A percentile compares a stretch with the other conserved stretches of the same genome.
Conservation (phyloP, 441 rosid species). For the Pelargonium australe region DNA sequence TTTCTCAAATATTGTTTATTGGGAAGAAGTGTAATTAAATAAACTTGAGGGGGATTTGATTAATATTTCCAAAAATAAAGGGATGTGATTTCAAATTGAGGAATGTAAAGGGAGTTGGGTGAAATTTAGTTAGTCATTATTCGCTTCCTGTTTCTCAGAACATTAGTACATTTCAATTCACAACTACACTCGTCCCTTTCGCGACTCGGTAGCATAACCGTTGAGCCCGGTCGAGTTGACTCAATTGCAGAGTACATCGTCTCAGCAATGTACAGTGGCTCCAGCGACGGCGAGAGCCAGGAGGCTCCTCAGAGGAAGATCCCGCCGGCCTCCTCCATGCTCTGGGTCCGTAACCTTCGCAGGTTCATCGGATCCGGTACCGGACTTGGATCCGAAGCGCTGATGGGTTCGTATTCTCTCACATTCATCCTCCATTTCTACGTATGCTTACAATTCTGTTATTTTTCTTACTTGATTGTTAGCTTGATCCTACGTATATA, state of each 20-base stretch:
- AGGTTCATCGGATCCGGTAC: constrained; percentile 91
- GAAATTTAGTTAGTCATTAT: no score
- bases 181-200: no score
- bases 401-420: constrained; percentile 60
- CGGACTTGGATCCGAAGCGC: constrained; percentile 94
- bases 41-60: background rate
- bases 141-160: no score
- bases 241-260: constrained; percentile 19
- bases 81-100: background rate
- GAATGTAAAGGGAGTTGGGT: background rate
- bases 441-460: background rate
- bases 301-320: constrained; percentile 80
- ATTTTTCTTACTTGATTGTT: background rate
- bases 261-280: constrained; percentile 70
- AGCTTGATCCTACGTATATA: background rate
- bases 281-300: constrained; percentile 91
- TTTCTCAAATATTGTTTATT: no score
- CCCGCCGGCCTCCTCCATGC: constrained; percentile 91
- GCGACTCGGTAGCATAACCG: background rate
- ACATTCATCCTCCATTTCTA: background rate
- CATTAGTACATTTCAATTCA: no score
- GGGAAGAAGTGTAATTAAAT: background rate
- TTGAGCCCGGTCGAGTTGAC: constrained; percentile 14
- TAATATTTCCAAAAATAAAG: background rate
- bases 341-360: constrained; percentile 87